Evolutionary conservation across 192 early-diverging fungal genomes (phyloP).

Genomic region (Glomus cerebriforme): DNA sequence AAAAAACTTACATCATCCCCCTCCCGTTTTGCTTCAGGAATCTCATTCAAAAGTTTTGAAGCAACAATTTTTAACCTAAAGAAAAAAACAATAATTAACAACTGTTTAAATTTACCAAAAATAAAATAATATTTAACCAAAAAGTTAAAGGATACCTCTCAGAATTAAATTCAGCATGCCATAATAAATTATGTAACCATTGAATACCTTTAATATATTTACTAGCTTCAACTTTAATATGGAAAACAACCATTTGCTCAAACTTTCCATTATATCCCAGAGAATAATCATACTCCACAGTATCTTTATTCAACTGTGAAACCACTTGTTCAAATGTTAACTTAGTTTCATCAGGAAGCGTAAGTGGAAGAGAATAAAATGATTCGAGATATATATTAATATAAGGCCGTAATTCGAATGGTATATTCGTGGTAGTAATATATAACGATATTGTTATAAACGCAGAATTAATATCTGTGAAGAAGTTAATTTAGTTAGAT

Average conservation of each 20-base stretch:
- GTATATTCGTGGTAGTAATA: conserved; percentile 48
- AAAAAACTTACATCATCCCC: conserved; percentile 47
- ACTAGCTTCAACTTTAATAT: conserved; percentile 40
- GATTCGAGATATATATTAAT: conserved; percentile 56
- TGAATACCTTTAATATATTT: conserved; percentile 56
- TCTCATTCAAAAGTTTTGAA: conserved; percentile 55
- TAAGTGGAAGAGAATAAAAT: conserved; percentile 55
- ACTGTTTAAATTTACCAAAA: too few species aligned
- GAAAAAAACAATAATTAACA: background rate
- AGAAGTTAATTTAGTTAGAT: background rate
- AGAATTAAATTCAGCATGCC: conserved; percentile 55
- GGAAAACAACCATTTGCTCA: conserved; percentile 38
- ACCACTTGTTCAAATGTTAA: conserved; percentile 55
- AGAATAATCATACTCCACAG: conserved; percentile 46
- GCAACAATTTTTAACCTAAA: conserved; percentile 55
- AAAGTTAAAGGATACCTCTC: conserved; percentile 41
- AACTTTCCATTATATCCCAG: conserved; percentile 47
- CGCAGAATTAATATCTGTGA: conserved; percentile 56
- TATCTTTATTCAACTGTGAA: conserved; percentile 55
- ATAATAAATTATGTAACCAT: conserved; percentile 56
- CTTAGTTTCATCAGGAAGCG: conserved; percentile 36
- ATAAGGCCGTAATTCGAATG: conserved; percentile 50
- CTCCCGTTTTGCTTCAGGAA: conserved; percentile 58
- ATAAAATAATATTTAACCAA: too few species aligned
- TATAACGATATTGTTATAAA: conserved; percentile 54